Base-by-base conservation (phyloP, 2,329 filamentous ascomycete species). In the Scedosporium aurantiacum region DNA sequence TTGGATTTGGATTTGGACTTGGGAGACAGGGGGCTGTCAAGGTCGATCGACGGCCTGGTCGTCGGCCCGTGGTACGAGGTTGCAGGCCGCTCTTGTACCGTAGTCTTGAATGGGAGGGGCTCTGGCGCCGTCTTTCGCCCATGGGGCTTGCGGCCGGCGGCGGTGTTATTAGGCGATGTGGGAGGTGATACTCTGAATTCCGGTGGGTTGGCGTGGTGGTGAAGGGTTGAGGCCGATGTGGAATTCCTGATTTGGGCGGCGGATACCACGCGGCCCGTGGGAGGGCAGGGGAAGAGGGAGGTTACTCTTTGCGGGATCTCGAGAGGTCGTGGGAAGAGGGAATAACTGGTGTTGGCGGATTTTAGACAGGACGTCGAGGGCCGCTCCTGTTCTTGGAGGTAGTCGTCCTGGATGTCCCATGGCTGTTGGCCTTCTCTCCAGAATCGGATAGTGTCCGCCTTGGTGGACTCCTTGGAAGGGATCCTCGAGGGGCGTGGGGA, bases 301-400 rank as follows among this genome's bases (percentile, higher is more conserved):
- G 56, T 41, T 14, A 32, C 41, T 37, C 59, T 60, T n/a, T 54
- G n/a, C n/a, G 50, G 28, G 23, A 40, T 12, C 59, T 56, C 28
- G 32, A 52, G 47, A 16, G 59, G 50, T 7, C 32, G 59, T 5
- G 59, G 59, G 60, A 61, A 58, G 23, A 61, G 60, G 3, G 54
- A 58, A 25, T 61, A 61, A 41, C 41, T 52, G 21, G 25, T 7
- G 32, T 37, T 37, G 16, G 27, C 50, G 16, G 60, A 25, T 43
- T 41, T 23, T 25, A 45, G 50, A 5, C 12, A 10, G n/a, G 32
- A 21, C 32, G 25, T 32, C 54, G n/a, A 14, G 21, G 32, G 32
- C 10, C n/a, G 12, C 14, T 25, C 37, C 23, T 21, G 57, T 16
- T 16, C 41, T 12, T 16, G 23, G 25, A 21, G 25, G 25, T n/a